Conservation (phyloP, 192 early-diverging fungal species). For the Rhizoclosmatium globosum region DNA sequence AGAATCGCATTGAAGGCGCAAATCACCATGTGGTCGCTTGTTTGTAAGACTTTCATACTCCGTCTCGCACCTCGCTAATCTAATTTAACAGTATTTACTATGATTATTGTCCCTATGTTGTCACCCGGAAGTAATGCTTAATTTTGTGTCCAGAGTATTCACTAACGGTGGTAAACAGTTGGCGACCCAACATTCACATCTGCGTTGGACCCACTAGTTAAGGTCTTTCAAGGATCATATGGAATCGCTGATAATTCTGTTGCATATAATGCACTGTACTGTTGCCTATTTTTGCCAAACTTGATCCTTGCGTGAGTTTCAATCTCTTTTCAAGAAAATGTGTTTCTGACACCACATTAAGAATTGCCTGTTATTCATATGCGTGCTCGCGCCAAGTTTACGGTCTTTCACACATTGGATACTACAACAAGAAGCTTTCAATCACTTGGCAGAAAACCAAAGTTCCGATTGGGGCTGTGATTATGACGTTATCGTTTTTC, state of each 20-base stretch:
- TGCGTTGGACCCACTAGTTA: not conserved
- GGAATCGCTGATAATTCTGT: not conserved
- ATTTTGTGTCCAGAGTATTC: not conserved
- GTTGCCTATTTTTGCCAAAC: not conserved
- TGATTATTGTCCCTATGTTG: not conserved
- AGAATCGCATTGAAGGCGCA: constrained; percentile 2
- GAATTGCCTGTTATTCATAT: constrained; percentile 19
- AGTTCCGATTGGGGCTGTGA: constrained; percentile 1
- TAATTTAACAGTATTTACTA: not conserved
- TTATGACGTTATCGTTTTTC: not conserved
- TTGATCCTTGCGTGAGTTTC: not conserved
- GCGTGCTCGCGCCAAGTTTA: constrained; percentile 15
- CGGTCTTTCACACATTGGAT: constrained; percentile 14
- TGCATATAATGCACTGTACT: constrained; percentile 5
- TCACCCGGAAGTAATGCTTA: not conserved
- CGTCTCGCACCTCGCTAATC: not conserved
- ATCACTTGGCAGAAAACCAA: constrained; percentile 5
- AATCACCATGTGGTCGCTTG: not conserved
- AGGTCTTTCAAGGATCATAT: not conserved
- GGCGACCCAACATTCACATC: not conserved
- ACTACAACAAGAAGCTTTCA: constrained; percentile 15
- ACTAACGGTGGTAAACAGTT: not conserved
- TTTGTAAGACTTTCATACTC: not conserved
- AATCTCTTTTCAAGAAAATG: not conserved
- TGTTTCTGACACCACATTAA: not conserved